phyloP scores from a whole-genome alignment of 2,329 filamentous ascomycete species.

The Penicillium crustosum region DNA sequence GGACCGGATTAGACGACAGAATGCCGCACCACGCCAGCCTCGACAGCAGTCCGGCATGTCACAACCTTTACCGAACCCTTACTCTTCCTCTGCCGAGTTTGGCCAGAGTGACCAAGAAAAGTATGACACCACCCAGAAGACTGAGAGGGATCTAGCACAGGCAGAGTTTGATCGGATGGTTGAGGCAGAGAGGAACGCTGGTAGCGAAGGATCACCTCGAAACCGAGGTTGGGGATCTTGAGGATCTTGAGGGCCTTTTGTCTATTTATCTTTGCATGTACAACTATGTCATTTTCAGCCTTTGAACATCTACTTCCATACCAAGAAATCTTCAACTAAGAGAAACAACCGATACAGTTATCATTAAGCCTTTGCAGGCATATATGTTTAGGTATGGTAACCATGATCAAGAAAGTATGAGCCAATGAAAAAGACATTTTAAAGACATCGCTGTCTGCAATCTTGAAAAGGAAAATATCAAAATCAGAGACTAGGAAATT shows the following conservation, averaged over 20 bases:
- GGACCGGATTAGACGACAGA: conserved; percentile 40
- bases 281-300: conserved; percentile 2
- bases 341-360: conserved; percentile 8
- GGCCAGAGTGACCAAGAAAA: conserved; percentile 8
- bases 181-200: conserved; percentile 40
- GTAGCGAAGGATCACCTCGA: conserved; percentile 17
- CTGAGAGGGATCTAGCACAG: conserved; percentile 42
- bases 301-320: neutral
- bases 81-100: neutral
- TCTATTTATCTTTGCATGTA: conserved; percentile 11
- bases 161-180: conserved; percentile 47
- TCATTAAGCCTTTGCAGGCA: conserved; percentile 24
- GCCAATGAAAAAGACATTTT: neutral
- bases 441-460: conserved; percentile 4
- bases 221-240: conserved; percentile 19
- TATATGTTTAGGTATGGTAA: conserved; percentile 12
- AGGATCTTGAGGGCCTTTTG: neutral
- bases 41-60: neutral
- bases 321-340: conserved; percentile 1
- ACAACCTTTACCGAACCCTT: neutral
- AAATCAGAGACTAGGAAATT: neutral
- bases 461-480: conserved; percentile 5
- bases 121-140: conserved; percentile 24
- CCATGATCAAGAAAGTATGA: neutral
- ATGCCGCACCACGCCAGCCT: conserved; percentile 5